These are phyloP conservation scores for Gyrodon lividus DNA, from an alignment of 768 basidiomycete species.

Conservation along the genomic window DNA sequence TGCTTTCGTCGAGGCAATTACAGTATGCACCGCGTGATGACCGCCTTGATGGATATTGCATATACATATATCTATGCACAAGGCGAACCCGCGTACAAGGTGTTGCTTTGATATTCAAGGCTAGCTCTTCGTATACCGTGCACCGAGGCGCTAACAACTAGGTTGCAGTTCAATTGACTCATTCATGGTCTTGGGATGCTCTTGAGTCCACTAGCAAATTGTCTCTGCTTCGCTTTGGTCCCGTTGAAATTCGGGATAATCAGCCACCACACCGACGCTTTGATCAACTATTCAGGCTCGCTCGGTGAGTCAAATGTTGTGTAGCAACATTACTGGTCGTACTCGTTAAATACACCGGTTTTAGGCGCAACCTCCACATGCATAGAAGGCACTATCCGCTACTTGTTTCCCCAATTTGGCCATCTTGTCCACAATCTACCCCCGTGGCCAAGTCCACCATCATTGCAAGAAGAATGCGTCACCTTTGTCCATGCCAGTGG, in stretches of 20 bases:
- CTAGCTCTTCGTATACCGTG: neutral
- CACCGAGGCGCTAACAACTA: neutral
- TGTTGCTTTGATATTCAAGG: neutral
- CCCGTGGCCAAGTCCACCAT: neutral
- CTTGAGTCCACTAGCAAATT: too few relatives aligned
- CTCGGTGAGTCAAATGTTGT: neutral
- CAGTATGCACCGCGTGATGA: too few relatives aligned
- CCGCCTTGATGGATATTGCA: too few relatives aligned
- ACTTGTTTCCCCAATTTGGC: neutral
- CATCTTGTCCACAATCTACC: neutral
- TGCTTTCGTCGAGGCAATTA: too few relatives aligned
- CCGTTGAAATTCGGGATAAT: too few relatives aligned
- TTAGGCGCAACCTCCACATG: neutral
- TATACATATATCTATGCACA: too few relatives aligned
- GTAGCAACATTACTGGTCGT: neutral
- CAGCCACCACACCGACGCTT: neutral
- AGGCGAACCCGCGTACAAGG: neutral
- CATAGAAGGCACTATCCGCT: neutral
- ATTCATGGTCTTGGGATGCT: too few relatives aligned
- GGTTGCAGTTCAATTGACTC: neutral
- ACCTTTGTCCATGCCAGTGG: slow-evolving; percentile 8
- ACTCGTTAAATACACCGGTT: neutral
- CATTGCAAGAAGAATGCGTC: neutral
- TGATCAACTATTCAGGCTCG: neutral
- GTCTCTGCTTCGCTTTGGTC: too few relatives aligned